Conservation (phyloP, 2,329 filamentous ascomycete genomes). For the Fusarium buharicum region DNA sequence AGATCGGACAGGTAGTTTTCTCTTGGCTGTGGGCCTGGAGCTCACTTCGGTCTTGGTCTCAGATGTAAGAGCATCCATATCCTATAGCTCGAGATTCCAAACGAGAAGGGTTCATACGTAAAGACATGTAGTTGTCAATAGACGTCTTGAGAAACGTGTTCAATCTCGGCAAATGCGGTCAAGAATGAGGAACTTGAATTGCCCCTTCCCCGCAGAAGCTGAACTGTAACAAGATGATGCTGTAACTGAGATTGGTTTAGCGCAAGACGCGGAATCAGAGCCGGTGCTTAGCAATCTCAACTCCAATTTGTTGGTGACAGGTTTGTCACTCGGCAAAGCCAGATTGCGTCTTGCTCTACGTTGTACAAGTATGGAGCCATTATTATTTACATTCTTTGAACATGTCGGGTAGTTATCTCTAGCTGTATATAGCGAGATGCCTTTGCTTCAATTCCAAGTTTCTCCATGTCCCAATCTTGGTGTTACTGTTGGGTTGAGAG, state of each 20-base stretch:
- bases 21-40: constrained; percentile 2
- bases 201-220: constrained; percentile 33
- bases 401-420: no score
- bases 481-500: no score
- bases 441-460: no score
- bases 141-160: constrained; percentile 5
- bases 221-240: neutral
- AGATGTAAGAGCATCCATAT: constrained; percentile 3
- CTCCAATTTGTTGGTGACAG: no score
- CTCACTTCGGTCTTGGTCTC: neutral
- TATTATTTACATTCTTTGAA: no score
- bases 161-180: constrained; percentile 1
- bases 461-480: no score
- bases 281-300: no score
- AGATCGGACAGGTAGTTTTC: constrained; percentile 22
- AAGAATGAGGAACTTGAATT: constrained; percentile 7
- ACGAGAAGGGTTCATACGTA: neutral
- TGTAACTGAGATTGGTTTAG: constrained; percentile 22
- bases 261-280: neutral
- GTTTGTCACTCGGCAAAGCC: no score
- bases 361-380: no score
- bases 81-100: neutral
- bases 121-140: no score
- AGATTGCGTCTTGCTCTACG: no score
- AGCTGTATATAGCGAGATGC: no score